Percentiles rank a stretch among this genome's conserved stretches.
Conservation (phyloP, 257 asterid species). For the Solanum arcanum region DNA sequence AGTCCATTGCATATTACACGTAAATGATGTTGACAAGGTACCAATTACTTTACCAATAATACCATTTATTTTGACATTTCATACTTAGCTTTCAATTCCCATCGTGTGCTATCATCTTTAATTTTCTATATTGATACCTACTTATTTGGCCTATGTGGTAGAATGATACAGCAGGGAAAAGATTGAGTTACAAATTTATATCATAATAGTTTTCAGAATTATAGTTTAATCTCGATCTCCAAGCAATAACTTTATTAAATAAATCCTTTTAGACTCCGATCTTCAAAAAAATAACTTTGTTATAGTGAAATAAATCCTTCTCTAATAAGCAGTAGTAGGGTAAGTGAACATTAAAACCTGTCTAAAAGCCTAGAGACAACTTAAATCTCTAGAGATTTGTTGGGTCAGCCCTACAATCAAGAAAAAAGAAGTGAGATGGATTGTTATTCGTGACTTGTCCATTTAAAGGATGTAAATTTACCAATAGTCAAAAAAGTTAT, state of each 20-base stretch:
- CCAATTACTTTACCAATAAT: not conserved
- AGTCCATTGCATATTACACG: not conserved
- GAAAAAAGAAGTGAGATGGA: not conserved
- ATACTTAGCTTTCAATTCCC: not conserved
- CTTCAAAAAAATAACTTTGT: not conserved
- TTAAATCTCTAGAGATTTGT: not conserved
- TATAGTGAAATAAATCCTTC: not conserved
- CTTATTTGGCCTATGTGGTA: not conserved
- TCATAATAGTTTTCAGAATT: not conserved
- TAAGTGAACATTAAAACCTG: not conserved
- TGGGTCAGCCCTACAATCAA: not conserved
- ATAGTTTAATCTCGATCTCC: not conserved
- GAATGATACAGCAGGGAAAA: not conserved
- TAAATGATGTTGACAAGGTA: not conserved
- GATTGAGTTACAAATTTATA: not conserved
- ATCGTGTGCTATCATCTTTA: not conserved
- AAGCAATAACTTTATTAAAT: not conserved
- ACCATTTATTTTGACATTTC: not conserved
- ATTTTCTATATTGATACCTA: not conserved
- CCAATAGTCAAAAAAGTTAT: not conserved
- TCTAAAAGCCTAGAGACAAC: not conserved
- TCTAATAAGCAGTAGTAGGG: not conserved
- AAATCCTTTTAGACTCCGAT: not conserved
- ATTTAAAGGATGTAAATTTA: not conserved
- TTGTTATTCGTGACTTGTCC: not conserved